These are phyloP conservation scores for Tolypocladium sp. DNA, from an alignment of 2,329 filamentous ascomycete genomes.

Conservation along the genomic window DNA sequence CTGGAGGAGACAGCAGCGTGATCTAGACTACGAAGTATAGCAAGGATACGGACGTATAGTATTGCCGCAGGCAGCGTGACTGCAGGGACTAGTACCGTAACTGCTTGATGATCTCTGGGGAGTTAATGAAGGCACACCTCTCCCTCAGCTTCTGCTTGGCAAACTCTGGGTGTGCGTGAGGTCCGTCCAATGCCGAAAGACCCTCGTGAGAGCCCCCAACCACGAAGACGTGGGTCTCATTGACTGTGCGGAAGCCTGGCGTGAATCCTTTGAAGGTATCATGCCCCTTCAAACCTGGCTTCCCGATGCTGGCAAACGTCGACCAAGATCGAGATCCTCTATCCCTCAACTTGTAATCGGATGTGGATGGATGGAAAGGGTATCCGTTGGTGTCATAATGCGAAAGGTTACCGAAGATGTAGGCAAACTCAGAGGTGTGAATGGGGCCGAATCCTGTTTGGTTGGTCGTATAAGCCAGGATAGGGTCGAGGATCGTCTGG, in stretches of 20 bases:
- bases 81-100: slow-evolving; percentile 23
- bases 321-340: slow-evolving; percentile 37
- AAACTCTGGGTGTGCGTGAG: slow-evolving; percentile 22
- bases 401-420: slow-evolving; percentile 37
- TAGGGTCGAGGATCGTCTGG: slow-evolving; percentile 40
- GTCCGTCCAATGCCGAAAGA: slow-evolving; percentile 27
- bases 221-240: slow-evolving; percentile 26
- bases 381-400: slow-evolving; percentile 28
- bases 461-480: slow-evolving; percentile 23
- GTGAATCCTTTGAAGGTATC: slow-evolving; percentile 32
- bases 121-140: slow-evolving; percentile 37
- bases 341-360: slow-evolving; percentile 29
- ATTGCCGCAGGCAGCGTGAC: neutral
- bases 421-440: slow-evolving; percentile 45
- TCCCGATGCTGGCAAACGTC: slow-evolving; percentile 31
- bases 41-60: no score
- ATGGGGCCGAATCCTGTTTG: slow-evolving; percentile 32
- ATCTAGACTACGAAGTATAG: no score
- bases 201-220: slow-evolving; percentile 35
- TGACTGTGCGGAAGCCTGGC: slow-evolving; percentile 20
- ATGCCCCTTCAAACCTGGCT: slow-evolving; percentile 17
- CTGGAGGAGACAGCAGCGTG: no score
- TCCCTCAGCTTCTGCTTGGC: slow-evolving; percentile 31
- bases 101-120: slow-evolving; percentile 30
- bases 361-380: slow-evolving; percentile 23